These are phyloP conservation scores for Castanea mollissima DNA, from an alignment of 306 rosid genomes.

Conservation along the genomic window DNA sequence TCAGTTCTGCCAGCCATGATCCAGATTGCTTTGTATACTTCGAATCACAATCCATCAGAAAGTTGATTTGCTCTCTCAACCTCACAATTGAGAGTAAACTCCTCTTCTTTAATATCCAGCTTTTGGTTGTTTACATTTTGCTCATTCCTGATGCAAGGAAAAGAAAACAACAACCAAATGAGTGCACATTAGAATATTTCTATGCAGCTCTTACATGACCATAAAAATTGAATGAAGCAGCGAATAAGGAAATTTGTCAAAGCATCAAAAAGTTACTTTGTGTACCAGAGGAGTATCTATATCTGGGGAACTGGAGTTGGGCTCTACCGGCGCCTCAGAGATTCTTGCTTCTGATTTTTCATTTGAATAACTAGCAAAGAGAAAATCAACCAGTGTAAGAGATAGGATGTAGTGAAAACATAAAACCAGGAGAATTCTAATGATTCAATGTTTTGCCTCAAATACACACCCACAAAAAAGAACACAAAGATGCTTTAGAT, in stretches of 20 bases:
- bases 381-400: background rate
- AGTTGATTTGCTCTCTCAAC: background rate
- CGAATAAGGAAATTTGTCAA: background rate
- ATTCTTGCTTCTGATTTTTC: slow-evolving; percentile 84
- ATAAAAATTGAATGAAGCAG: background rate
- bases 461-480: background rate
- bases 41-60: slow-evolving; percentile 6
- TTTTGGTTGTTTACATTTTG: slow-evolving; percentile 19
- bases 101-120: slow-evolving; percentile 11
- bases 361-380: slow-evolving; percentile 72
- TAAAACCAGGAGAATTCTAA: background rate
- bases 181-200: background rate
- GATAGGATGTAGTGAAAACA: background rate
- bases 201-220: background rate
- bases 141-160: slow-evolving; percentile 42
- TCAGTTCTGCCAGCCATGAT: slow-evolving; percentile 14
- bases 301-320: slow-evolving; percentile 34
- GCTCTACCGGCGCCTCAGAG: slow-evolving; percentile 48
- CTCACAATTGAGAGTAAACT: slow-evolving; percentile 16
- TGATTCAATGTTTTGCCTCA: background rate
- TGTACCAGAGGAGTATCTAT: slow-evolving; percentile 45
- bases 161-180: background rate
- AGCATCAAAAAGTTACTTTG: background rate
- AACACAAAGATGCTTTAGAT: background rate
- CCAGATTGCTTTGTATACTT: slow-evolving; percentile 21